Percentiles rank a stretch among this genome's conserved stretches.
These are phyloP conservation scores for Pochonia chlamydosporia DNA, from an alignment of 2,329 filamentous ascomycete genomes.

Conservation along the genomic window DNA sequence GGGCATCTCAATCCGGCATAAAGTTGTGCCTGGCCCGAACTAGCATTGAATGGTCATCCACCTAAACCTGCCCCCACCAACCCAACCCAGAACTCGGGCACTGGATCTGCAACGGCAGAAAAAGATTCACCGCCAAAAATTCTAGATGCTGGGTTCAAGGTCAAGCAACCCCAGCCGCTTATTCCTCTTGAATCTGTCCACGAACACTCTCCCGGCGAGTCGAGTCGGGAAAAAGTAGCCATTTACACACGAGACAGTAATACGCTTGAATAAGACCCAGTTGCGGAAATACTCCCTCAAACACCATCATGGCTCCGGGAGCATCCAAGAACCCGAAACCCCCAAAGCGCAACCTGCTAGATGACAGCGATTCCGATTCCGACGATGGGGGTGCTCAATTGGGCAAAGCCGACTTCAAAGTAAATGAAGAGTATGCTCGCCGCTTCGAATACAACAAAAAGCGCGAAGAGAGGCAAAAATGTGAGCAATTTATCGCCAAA, in stretches of 20 bases:
- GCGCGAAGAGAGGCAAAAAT: conserved; percentile 72
- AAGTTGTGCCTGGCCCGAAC: conserved; percentile 12
- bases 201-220: too few relatives aligned
- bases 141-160: conserved; percentile 13
- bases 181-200: too few relatives aligned
- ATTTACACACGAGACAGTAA: too few relatives aligned
- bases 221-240: too few relatives aligned
- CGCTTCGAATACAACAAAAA: conserved; percentile 98
- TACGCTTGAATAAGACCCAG: too few relatives aligned
- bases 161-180: too few relatives aligned
- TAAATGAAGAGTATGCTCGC: conserved; percentile 86
- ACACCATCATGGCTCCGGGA: conserved; percentile 11
- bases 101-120: conserved; percentile 11
- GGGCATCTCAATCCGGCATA: conserved; percentile 8
- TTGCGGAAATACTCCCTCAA: background rate
- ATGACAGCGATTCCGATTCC: conserved; percentile 47
- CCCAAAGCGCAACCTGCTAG: conserved; percentile 45
- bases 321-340: conserved; percentile 22
- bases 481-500: conserved; percentile 35
- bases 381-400: conserved; percentile 37
- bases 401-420: conserved; percentile 55
- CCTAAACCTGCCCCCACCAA: too few relatives aligned
- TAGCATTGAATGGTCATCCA: too few relatives aligned
- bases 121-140: conserved; percentile 28
- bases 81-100: conserved; percentile 2